Conservation (phyloP, 495 filamentous ascomycete species). For the Hyaloscypha bicolor region DNA sequence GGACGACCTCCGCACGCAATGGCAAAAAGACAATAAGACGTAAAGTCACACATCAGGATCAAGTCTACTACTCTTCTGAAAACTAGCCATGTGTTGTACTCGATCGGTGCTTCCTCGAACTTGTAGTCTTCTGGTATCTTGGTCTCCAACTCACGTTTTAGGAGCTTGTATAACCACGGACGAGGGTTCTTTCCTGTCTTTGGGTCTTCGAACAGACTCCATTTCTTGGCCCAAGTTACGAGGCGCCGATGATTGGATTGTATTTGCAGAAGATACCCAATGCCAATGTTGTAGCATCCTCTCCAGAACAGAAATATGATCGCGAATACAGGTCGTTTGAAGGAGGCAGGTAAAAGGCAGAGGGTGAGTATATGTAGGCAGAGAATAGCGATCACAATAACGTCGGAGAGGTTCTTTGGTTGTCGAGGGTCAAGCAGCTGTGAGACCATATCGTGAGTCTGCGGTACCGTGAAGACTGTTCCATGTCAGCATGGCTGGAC, state of each 20-base stretch:
- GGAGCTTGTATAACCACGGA: slow-evolving; percentile 75
- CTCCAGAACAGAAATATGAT: slow-evolving; percentile 90
- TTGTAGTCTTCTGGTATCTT: slow-evolving; percentile 94
- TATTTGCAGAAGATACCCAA: slow-evolving; percentile 83
- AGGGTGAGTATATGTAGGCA: slow-evolving; percentile 70
- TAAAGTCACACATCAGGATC: slow-evolving; percentile 98
- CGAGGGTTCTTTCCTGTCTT: slow-evolving; percentile 76
- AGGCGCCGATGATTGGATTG: slow-evolving; percentile 88
- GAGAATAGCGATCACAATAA: slow-evolving; percentile 78
- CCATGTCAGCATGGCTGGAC: slow-evolving; percentile 17
- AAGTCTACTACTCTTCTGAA: slow-evolving; percentile 94
- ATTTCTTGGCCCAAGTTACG: slow-evolving; percentile 84
- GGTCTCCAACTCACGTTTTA: slow-evolving; percentile 88
- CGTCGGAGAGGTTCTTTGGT: slow-evolving; percentile 91
- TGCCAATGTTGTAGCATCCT: slow-evolving; percentile 87
- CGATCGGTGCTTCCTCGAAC: slow-evolving; percentile 88
- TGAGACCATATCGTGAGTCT: slow-evolving; percentile 98
- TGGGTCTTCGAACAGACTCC: slow-evolving; percentile 83
- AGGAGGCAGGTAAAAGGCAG: slow-evolving; percentile 65
- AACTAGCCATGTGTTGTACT: slow-evolving; percentile 98
- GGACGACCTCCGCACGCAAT: slow-evolving; percentile 82
- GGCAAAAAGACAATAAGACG: slow-evolving; percentile 94
- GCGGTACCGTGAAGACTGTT: slow-evolving; percentile 90
- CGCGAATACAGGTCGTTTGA: slow-evolving; percentile 76
- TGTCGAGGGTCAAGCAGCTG: slow-evolving; percentile 93